Evolutionary conservation across 2,329 filamentous ascomycete genomes (phyloP).

Genomic region (Fusarium penzigii): DNA sequence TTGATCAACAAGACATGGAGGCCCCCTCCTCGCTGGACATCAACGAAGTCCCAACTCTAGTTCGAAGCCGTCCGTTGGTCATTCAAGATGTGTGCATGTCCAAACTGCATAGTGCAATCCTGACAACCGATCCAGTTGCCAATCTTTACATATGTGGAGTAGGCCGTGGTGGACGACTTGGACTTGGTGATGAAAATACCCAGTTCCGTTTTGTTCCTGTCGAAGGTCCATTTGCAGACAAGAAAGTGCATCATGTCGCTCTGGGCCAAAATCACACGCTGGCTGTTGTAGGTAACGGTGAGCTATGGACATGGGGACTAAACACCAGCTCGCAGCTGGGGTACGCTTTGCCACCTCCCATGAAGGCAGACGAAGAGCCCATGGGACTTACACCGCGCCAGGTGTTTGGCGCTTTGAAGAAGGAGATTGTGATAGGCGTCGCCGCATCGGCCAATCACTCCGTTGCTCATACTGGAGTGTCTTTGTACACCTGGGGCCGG

Average conservation of each 20-base stretch:
- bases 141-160: constrained; percentile 94
- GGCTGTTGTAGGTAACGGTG: constrained; percentile 81
- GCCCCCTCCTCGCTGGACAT: constrained; percentile 29
- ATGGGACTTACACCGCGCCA: constrained; percentile 81
- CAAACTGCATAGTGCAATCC: constrained; percentile 85
- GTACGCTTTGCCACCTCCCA: constrained; percentile 70
- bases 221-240: constrained; percentile 72
- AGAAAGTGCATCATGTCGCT: constrained; percentile 74
- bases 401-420: constrained; percentile 88
- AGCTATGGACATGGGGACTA: constrained; percentile 92
- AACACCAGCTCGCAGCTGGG: constrained; percentile 86
- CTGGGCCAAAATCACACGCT: constrained; percentile 91
- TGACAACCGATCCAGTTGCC: constrained; percentile 83
- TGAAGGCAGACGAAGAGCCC: constrained; percentile 75
- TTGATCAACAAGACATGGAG: constrained; percentile 47
- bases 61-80: constrained; percentile 70
- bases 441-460: constrained; percentile 92
- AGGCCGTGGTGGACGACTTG: constrained; percentile 85
- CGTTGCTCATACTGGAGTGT: constrained; percentile 78
- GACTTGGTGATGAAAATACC: constrained; percentile 86
- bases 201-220: constrained; percentile 85
- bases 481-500: constrained; percentile 91
- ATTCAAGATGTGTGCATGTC: constrained; percentile 85
- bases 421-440: constrained; percentile 76
- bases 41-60: constrained; percentile 68